Evolutionary conservation across 1,139 yeast species (phyloP).

Genomic region (Cylindricascospora bacillispora): DNA sequence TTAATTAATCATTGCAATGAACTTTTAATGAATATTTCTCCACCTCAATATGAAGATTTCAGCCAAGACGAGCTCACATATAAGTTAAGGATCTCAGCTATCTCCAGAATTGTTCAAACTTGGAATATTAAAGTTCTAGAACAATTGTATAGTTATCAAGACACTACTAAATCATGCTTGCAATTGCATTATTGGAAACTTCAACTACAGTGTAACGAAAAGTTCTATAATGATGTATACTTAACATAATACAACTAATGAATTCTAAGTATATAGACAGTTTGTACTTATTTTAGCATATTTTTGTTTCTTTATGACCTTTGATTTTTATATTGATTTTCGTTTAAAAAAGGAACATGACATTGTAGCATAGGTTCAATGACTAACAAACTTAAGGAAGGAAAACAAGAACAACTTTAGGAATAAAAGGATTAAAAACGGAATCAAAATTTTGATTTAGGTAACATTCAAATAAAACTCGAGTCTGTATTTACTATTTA

Average conservation of each 20-base stretch:
- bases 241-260: not conserved
- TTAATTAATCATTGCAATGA: slow-evolving; percentile 13
- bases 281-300: no score
- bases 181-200: slow-evolving; percentile 18
- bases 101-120: slow-evolving; percentile 11
- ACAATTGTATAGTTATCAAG: slow-evolving; percentile 13
- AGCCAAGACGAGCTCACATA: slow-evolving; percentile 11
- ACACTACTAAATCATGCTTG: slow-evolving; percentile 13
- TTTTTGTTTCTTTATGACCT: no score
- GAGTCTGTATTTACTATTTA: no score
- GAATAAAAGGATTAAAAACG: no score
- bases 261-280: no score
- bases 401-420: no score
- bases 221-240: slow-evolving; percentile 14
- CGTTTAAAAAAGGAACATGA: no score
- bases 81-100: slow-evolving; percentile 11
- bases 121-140: slow-evolving; percentile 16
- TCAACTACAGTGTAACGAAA: slow-evolving; percentile 13
- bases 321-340: no score
- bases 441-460: no score
- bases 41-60: slow-evolving; percentile 6
- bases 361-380: no score
- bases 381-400: no score
- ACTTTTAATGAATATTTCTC: slow-evolving; percentile 6
- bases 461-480: no score